Base-by-base conservation (phyloP, 176 grass and related monocot genomes). In the Musa schizocarpa region DNA sequence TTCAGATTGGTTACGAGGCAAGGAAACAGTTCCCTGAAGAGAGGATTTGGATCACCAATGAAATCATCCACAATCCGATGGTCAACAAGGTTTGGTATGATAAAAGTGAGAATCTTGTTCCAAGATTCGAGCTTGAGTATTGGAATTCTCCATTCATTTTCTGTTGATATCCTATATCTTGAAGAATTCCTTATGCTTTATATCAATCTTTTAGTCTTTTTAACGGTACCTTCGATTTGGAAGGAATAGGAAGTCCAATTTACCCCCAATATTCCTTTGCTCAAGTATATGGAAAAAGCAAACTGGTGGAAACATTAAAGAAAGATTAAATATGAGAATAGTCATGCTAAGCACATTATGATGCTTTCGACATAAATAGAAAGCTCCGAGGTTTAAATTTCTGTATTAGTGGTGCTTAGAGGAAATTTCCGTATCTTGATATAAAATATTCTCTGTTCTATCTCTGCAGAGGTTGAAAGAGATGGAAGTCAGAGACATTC, bases 11-110 rank as follows among this genome's bases (percentile, higher is more conserved):
- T 34, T 99, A 99, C 79, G 96, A 99, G 84, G 88, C 96, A 76
- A 89, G 96, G 85, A 94, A 92, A 91, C 96, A 99, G 84, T 99
- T 99, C 76, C 96, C 96, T 63, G 91, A 94, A 29, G 91, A 99
- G 25, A 83, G 78, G 65, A 84, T 99, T 81, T 99, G 96, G 96
- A 75, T 99, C 78, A 99, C 96, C 58, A 99, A 99, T 82, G 88
- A 99, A 75, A 94, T 99, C 81, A 99, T 99, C 69, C 96, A 99
- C 81, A 99, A 99, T 52, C 96, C 96, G 11, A 99, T 91, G 0
- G 96, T 99, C 19, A 99, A 94, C 84, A 92, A 99, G 90, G 94
- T 93, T 67, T n/a, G 59, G 2, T 5, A 11, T 52, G 12, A 17
- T 54, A 1, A 50, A 27, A 29, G 23, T 23, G 9, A 43, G 8